A percentile compares a stretch with the other conserved stretches of the same genome.
phyloP scores from a whole-genome alignment of 2,329 filamentous ascomycete species.

The Truncatella angustata region DNA sequence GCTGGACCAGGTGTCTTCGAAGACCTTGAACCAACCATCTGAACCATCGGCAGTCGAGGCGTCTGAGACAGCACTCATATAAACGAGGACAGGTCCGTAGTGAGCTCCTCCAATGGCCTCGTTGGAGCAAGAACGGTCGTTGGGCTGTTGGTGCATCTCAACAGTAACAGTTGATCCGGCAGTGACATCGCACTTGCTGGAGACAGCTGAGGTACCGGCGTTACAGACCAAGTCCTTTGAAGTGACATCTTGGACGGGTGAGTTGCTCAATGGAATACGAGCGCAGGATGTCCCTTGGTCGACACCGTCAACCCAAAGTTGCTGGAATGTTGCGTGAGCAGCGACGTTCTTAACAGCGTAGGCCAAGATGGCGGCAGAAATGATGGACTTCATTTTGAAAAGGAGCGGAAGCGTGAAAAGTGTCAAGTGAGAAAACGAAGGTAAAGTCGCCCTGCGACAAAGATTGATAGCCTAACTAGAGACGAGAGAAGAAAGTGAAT shows the following conservation, averaged over 20 bases:
- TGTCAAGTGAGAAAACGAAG: background rate
- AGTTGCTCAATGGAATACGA: conserved; percentile 34
- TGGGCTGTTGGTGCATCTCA: conserved; percentile 39
- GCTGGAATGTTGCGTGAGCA: conserved; percentile 50
- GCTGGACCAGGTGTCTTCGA: conserved; percentile 44
- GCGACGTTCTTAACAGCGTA: conserved; percentile 34
- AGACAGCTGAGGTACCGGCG: conserved; percentile 27
- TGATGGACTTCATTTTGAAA: conserved; percentile 29
- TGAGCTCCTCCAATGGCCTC: conserved; percentile 54
- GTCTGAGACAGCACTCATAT: conserved; percentile 48
- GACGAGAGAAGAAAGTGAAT: background rate
- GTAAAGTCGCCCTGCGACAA: conserved; percentile 8
- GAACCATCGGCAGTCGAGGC: conserved; percentile 42
- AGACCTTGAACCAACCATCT: conserved; percentile 52
- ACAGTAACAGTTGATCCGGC: conserved; percentile 26
- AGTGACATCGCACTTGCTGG: conserved; percentile 31
- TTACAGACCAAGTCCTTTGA: conserved; percentile 41
- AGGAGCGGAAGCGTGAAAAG: background rate
- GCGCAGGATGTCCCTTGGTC: conserved; percentile 29
- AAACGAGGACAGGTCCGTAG: conserved; percentile 52
- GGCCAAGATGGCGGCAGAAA: conserved; percentile 25
- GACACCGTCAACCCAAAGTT: conserved; percentile 45
- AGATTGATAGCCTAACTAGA: background rate
- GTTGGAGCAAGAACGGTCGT: conserved; percentile 42
- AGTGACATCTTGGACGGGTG: conserved; percentile 36